Base-by-base conservation (phyloP, 2,329 filamentous ascomycete genomes). In the Penicillium thymicola region DNA sequence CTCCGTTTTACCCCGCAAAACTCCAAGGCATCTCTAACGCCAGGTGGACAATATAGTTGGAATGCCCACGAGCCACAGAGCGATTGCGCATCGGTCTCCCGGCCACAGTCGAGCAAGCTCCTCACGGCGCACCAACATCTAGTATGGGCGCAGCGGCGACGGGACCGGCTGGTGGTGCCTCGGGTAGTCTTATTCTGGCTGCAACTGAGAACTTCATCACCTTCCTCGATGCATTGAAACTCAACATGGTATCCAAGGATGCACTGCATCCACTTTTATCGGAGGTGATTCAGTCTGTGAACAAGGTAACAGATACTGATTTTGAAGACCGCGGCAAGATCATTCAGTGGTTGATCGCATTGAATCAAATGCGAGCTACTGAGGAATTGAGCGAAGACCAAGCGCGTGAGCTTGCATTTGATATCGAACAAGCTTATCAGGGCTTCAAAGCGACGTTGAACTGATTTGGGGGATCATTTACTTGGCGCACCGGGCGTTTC, bases 151-250 rank as follows among this genome's bases (percentile, higher is more conserved):
- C 63, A 58, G 64, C 68, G 55, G 61, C 66, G 23, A 59, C 61
- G 36, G 56, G 67, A 16, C 58, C 61, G 65, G 59, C 66, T 44
- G 70, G 74, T 48, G 49, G 49, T 44, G 78, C 80, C 43, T 82
- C 82, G n/a, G 82, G 82, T 38, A 81, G 79, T 43, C 76, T 97
- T 36, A 95, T 97, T 57, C 79, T 95, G 41, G 88, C 93, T 62
- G 94, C 94, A 2, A 97, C 93, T 0, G 92, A 99, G 74, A 95
- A 97, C 73, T 99, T 99, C 74, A 99, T 99, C 74, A 99, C 94
- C 0, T 93, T 99, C 70, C 84, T 99, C 51, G 94, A 99, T 71
- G 95, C 94, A 16, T 83, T 99, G 66, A 92, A 92, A 71, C 85
- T 99, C 53, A 92, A 93, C 43, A 85, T 97, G 68, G 81, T 96